Evolutionary conservation across 2,329 filamentous ascomycete genomes (phyloP), one percentile per base, ranked within the genome.

Genomic region (Dothideomycetidae sp.): DNA sequence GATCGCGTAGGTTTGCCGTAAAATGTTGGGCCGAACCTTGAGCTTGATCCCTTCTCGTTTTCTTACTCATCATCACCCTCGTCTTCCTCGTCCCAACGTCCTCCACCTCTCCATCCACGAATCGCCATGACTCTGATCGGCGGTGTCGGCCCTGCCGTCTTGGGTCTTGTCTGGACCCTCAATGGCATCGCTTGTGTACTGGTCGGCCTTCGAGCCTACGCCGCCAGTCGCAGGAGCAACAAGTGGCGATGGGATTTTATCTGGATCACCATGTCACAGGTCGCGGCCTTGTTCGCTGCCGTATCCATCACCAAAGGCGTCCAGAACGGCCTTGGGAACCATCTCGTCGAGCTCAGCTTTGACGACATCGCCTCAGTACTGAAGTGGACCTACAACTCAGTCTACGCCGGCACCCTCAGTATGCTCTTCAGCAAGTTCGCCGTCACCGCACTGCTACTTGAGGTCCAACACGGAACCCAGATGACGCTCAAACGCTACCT

Each of bases 401-500:
- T n/a, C n/a, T n/a, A n/a, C n/a, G n/a, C n/a, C n/a, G n/a, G n/a
- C n/a, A n/a, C n/a, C n/a, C n/a, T n/a, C n/a, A n/a, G n/a, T n/a
- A n/a, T n/a, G n/a, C n/a, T 37, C 2, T 37, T 37, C 11, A 29
- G 26, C n/a, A 37, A 37, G 11, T 37, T 37, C 35, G 30, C 35
- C 28, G 31, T 37, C 16, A 37, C 31, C 5, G 35, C 35, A 11
- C 35, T 37, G 13, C 35, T 37, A 10, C 16, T 37, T 7, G 35
- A 37, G 14, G 35, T 37, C 2, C 35, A 37, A 21, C n/a, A n/a
- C n/a, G 23, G 35, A 12, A 26, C 34, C 9, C 5, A 29, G 2
- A 16, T 15, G 14, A 29, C 19, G 11, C 29, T 30, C 16, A 13
- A 17, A 14, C n/a, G 18, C 13, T 18, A 18, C 11, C 11, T 19